phyloP scores from a whole-genome alignment of 2,329 filamentous ascomycete species.

The Periconia digitata region DNA sequence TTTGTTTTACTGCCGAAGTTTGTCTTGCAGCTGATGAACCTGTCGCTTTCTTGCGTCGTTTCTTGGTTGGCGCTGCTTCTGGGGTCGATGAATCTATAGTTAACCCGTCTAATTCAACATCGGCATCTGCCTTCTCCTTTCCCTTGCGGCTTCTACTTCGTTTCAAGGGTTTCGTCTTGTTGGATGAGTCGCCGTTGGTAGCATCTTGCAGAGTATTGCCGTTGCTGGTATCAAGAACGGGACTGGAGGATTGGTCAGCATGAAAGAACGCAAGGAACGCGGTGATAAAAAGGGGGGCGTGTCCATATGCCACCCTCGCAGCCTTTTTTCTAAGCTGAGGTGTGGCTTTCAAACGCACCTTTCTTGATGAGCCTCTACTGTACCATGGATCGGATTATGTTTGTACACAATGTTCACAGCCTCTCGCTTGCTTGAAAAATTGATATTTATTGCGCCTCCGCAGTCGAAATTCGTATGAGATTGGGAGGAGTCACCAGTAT shows the following conservation, averaged over 20 bases:
- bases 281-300: too few species aligned
- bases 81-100: slow-evolving; percentile 26
- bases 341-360: background rate
- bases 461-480: slow-evolving; percentile 32
- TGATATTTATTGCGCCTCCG: slow-evolving; percentile 36
- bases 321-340: too few species aligned
- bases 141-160: slow-evolving; percentile 25
- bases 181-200: slow-evolving; percentile 4
- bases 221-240: slow-evolving; percentile 6
- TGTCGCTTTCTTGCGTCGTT: slow-evolving; percentile 22
- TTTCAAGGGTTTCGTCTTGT: slow-evolving; percentile 8
- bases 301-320: too few species aligned
- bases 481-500: background rate
- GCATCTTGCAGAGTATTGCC: slow-evolving; percentile 1
- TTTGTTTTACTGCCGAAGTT: slow-evolving; percentile 16
- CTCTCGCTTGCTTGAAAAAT: slow-evolving; percentile 37
- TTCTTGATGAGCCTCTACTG: background rate
- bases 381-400: slow-evolving; percentile 37
- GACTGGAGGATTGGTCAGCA: too few species aligned
- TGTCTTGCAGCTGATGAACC: slow-evolving; percentile 6
- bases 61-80: slow-evolving; percentile 20
- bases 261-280: too few species aligned
- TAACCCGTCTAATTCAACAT: slow-evolving; percentile 11
- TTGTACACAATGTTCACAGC: slow-evolving; percentile 40
- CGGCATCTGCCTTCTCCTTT: slow-evolving; percentile 14